These are phyloP conservation scores for Polysphondylium violaceum DNA, from an alignment of 78 protist species.

Conservation along the genomic window DNA sequence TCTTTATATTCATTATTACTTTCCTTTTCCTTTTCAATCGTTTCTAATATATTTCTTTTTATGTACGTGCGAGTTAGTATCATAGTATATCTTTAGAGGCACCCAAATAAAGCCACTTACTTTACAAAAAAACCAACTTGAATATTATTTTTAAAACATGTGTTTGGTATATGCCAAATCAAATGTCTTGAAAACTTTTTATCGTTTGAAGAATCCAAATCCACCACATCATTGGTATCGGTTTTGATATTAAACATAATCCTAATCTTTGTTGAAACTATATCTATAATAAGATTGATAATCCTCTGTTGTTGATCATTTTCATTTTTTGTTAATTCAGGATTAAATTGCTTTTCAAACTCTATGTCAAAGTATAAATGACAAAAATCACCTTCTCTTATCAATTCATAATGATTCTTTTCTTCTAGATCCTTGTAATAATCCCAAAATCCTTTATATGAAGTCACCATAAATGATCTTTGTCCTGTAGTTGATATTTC, in stretches of 20 bases:
- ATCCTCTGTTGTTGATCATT: slow-evolving; percentile 12
- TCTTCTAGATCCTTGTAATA: not conserved
- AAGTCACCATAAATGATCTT: slow-evolving; percentile 9
- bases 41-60: too few relatives aligned
- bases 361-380: slow-evolving; percentile 34
- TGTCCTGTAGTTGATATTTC: too few relatives aligned
- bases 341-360: slow-evolving; percentile 1
- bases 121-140: too few relatives aligned
- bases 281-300: not conserved
- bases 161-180: slow-evolving; percentile 16
- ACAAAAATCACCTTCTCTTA: slow-evolving; percentile 26
- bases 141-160: slow-evolving; percentile 1
- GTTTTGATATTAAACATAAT: not conserved
- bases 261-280: not conserved
- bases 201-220: slow-evolving; percentile 6
- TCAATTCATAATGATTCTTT: slow-evolving; percentile 29
- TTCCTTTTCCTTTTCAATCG: too few relatives aligned
- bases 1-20: not conserved
- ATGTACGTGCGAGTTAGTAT: too few relatives aligned
- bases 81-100: too few relatives aligned
- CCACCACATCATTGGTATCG: not conserved
- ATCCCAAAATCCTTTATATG: slow-evolving; percentile 1
- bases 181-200: slow-evolving; percentile 39
- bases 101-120: too few relatives aligned
- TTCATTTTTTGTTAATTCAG: not conserved